A percentile compares a stretch with the other conserved stretches of the same genome.
Conservation (phyloP, 2,329 filamentous ascomycete genomes). For the Mariannaea elegans region DNA sequence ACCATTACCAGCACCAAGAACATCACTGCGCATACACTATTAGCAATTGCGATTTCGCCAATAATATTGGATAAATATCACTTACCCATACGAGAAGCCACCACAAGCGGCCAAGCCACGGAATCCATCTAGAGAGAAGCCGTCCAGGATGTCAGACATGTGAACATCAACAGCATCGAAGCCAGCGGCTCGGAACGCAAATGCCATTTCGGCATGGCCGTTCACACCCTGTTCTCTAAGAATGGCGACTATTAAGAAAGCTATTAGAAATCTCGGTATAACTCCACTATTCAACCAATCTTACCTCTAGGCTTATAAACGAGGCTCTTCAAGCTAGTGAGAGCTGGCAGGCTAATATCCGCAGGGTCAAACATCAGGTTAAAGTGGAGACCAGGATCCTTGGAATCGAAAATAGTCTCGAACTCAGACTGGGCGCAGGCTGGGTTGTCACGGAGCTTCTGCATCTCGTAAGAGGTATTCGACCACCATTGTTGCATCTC, state of each 20-base stretch:
- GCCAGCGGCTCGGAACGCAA: conserved; percentile 89
- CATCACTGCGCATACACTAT: conserved; percentile 54
- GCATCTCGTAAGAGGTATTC: conserved; percentile 89
- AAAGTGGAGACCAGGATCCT: conserved; percentile 85
- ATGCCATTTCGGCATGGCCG: conserved; percentile 97
- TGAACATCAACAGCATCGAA: conserved; percentile 94
- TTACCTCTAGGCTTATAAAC: conserved; percentile 65
- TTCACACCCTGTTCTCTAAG: conserved; percentile 96
- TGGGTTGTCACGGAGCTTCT: conserved; percentile 88
- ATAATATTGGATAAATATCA: not conserved
- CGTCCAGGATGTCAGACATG: conserved; percentile 91
- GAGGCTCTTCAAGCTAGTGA: conserved; percentile 54
- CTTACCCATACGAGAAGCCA: conserved; percentile 87
- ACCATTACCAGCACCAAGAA: conserved; percentile 89
- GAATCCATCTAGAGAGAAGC: conserved; percentile 83
- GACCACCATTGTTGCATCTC: conserved; percentile 90
- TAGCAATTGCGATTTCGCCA: not conserved
- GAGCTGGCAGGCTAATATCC: conserved; percentile 75
- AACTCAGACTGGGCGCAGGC: conserved; percentile 87
- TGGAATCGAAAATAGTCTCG: conserved; percentile 75
- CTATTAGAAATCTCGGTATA: conserved; percentile 63
- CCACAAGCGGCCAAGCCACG: conserved; percentile 93
- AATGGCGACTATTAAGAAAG: conserved; percentile 82
- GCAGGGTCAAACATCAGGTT: conserved; percentile 82
- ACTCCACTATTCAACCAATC: not conserved